Evolutionary conservation across 257 asterid species (phyloP), one percentile per base, ranked within the genome.

Genomic region (Nicotiana tabacum): DNA sequence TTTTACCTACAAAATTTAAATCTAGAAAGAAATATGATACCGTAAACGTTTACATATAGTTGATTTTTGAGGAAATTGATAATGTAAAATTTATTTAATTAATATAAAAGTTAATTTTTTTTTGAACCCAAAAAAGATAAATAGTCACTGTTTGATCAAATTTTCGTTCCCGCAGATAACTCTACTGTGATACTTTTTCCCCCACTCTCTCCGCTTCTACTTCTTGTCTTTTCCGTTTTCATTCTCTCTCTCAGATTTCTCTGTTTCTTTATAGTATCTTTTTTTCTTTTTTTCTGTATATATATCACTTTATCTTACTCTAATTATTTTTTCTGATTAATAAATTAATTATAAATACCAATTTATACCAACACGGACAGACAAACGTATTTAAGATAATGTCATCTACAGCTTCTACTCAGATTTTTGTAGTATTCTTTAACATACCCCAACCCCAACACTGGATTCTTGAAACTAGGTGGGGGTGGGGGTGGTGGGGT

Each of bases 111-210:
- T 13, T 69, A 0, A 5, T 4, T n/a, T 1, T 32, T 35, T 7
- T 10, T 21, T 4, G 5, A 39, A 43, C 10, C 12, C 21, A 80
- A 51, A 83, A 83, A 85, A 85, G 89, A 88, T 87, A 83, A 77
- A 86, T 86, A 70, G 86, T 77, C 87, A 89, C 92, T 87, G 87
- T 92, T 87, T 84, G 82, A 87, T 87, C 84, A 81, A 81, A 86
- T 90, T 85, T 91, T 89, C 87, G 85, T 90, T 93, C 93, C 97
- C 94, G 95, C 87, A 85, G 95, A 89, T 83, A 86, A 86, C 98
- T 97, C 97, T 84, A 83, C 21, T 83, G 84, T 86, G 90, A 90
- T 89, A 88, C 96, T 86, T 90, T 92, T 86, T 1, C 97, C 95
- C 96, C 97, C 94, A 89, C 96, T 84, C 90, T 91, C 92, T 87